These are phyloP conservation scores for Wallacemonas sp. DNA, from an alignment of 208 protist species.

Conservation along the genomic window DNA sequence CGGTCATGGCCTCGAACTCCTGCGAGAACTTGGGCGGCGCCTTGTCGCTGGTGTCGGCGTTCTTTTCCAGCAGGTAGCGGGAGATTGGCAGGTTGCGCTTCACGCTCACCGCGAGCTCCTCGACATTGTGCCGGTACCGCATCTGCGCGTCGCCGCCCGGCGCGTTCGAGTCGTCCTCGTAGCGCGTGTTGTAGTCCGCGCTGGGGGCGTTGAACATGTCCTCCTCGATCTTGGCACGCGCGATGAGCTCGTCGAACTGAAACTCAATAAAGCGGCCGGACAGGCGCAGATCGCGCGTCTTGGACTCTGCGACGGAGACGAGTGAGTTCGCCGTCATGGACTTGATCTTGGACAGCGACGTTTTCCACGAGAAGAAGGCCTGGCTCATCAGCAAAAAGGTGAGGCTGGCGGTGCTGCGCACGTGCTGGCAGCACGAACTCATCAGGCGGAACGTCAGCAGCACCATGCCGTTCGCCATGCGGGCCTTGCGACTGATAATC, in stretches of 20 bases:
- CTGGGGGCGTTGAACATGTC: constrained; percentile 47
- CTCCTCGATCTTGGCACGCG: constrained; percentile 58
- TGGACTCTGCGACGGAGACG: constrained; percentile 83
- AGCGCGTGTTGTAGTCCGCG: constrained; percentile 43
- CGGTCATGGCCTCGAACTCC: constrained; percentile 74
- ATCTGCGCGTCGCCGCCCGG: constrained; percentile 58
- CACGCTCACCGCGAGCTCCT: constrained; percentile 62
- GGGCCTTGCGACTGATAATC: constrained; percentile 73
- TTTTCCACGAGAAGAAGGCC: constrained; percentile 71
- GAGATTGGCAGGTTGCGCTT: constrained; percentile 58
- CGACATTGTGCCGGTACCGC: constrained; percentile 54
- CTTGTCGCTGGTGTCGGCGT: constrained; percentile 20
- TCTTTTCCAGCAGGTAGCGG: constrained; percentile 58
- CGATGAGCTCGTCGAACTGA: constrained; percentile 78
- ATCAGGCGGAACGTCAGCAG: constrained; percentile 85
- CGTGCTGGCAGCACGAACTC: constrained; percentile 84
- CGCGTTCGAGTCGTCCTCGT: constrained; percentile 62
- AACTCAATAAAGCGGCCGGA: constrained; percentile 83
- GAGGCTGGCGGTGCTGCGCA: constrained; percentile 56
- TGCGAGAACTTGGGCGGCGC: constrained; percentile 56
- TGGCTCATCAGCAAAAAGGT: constrained; percentile 84
- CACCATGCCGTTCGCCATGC: constrained; percentile 78
- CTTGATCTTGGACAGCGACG: constrained; percentile 78
- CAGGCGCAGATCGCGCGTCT: constrained; percentile 72
- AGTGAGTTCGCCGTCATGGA: constrained; percentile 77